Percentiles rank a stretch among this genome's conserved stretches.
Evolutionary conservation across 495 filamentous ascomycete species (phyloP).

Genomic region (Aspergillus haitiensis): DNA sequence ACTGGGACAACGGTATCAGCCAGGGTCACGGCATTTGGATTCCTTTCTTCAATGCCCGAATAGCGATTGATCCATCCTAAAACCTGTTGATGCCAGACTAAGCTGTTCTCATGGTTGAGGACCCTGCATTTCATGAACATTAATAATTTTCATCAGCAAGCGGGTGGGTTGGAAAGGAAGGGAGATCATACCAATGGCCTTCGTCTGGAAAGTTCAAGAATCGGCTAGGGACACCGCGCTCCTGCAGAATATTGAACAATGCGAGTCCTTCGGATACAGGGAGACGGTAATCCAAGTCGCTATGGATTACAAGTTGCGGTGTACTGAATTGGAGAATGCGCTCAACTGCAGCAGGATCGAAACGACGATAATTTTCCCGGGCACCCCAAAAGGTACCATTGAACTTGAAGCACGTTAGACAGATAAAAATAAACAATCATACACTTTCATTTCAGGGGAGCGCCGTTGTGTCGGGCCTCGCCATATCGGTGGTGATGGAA

Average conservation of each 20-base stretch:
- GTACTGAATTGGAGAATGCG: constrained; percentile 41
- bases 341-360: constrained; percentile 41
- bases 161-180: not conserved
- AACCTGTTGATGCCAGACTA: constrained; percentile 52
- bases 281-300: constrained; percentile 44
- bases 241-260: constrained; percentile 51
- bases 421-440: no score
- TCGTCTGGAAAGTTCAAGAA: constrained; percentile 57
- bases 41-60: constrained; percentile 30
- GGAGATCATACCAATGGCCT: constrained; percentile 42
- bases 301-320: constrained; percentile 52
- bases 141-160: not conserved
- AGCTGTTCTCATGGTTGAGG: constrained; percentile 41
- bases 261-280: constrained; percentile 44
- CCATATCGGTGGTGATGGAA: not conserved
- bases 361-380: constrained; percentile 45
- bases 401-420: constrained; percentile 26
- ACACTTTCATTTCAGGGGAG: no score
- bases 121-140: constrained; percentile 29
- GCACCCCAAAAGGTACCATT: constrained; percentile 47
- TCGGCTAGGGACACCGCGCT: constrained; percentile 56
- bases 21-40: constrained; percentile 34
- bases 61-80: constrained; percentile 52
- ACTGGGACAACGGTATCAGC: constrained; percentile 38
- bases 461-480: no score